These are phyloP conservation scores for Malbranchea zuffiana DNA, from an alignment of 2,329 filamentous ascomycete genomes.

Conservation along the genomic window DNA sequence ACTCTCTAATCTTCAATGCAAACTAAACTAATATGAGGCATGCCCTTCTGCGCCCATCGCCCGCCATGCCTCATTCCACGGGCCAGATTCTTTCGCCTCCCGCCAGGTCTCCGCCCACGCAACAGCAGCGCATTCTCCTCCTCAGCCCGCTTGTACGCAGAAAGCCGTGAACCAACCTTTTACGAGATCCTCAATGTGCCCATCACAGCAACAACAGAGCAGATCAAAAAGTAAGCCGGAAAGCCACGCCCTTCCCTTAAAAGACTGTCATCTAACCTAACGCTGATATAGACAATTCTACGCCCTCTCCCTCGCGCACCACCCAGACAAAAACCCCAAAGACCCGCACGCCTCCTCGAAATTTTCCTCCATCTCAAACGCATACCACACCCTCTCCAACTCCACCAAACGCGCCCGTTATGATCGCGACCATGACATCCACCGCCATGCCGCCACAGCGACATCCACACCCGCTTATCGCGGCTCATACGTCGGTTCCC, in stretches of 20 bases:
- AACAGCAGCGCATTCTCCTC: conserved; percentile 43
- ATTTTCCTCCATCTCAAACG: conserved; percentile 75
- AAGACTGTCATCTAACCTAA: neutral
- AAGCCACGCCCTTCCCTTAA: no score
- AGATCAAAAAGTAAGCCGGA: conserved; percentile 86
- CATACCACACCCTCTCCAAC: conserved; percentile 66
- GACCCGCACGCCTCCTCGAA: conserved; percentile 61
- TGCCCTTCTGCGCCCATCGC: conserved; percentile 41
- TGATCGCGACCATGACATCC: conserved; percentile 50
- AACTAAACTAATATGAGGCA: no score
- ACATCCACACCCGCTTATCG: conserved; percentile 33
- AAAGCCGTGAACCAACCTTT: conserved; percentile 47
- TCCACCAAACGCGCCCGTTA: conserved; percentile 66
- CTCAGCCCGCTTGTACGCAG: conserved; percentile 16
- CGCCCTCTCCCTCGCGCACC: conserved; percentile 76
- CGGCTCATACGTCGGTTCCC: conserved; percentile 46
- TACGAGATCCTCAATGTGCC: conserved; percentile 74
- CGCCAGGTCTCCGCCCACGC: conserved; percentile 13
- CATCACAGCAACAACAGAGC: conserved; percentile 54
- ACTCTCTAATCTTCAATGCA: no score
- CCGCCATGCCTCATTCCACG: conserved; percentile 13
- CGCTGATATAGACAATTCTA: conserved; percentile 56
- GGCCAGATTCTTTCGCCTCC: conserved; percentile 9
- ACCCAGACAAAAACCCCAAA: conserved; percentile 77
- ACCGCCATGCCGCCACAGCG: conserved; percentile 18